Evolutionary conservation across 495 filamentous ascomycete species (phyloP), one percentile per base, ranked within the genome.

Genomic region (Cercophora scortea): DNA sequence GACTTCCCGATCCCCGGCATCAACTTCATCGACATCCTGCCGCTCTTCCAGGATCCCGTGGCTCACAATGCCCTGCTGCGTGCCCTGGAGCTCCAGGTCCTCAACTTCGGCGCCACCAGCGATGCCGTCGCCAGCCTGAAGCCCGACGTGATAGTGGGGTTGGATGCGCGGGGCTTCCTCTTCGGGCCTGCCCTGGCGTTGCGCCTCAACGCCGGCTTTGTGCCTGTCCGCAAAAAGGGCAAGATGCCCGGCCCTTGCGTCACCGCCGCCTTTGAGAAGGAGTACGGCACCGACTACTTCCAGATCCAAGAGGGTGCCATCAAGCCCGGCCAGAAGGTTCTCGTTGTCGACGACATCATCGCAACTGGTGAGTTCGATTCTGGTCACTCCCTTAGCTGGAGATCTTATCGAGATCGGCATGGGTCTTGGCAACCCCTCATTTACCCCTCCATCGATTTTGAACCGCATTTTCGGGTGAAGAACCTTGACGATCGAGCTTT

Each of bases 1-100:
- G 90, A 99, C 78, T 97, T 99, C 74, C 94, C 94, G 35, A 84
- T 86, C 46, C 86, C 87, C 6, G 94, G 94, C 67, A 90, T 99
- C 65, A 79, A 95, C 51, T 99, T 99, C 72, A 89, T 96, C 79
- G 94, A 99, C 71, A 96, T 99, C 73, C 83, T 99, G 53, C 94
- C 93, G 34, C 85, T 99, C 59, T 99, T 99, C 76, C 84, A 86
- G 67, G 76, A 88, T 58, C 81, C 82, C n/a, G 62, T 67, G 25
- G 72, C 90, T 47, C 93, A 96, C 71, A 75, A 76, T 50, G 75
- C 81, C 25, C 84, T 99, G 25, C 72, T 97, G 61, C 84, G 85
- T 58, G 92, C 89, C 17, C 83, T 97, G 53, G 88, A 95, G 68
- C 79, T 96, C 57, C 88, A 95, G 62, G 76, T 95, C 51, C 67